These are phyloP conservation scores for Cercospora sesami DNA, from an alignment of 2,329 filamentous ascomycete species.

Conservation along the genomic window DNA sequence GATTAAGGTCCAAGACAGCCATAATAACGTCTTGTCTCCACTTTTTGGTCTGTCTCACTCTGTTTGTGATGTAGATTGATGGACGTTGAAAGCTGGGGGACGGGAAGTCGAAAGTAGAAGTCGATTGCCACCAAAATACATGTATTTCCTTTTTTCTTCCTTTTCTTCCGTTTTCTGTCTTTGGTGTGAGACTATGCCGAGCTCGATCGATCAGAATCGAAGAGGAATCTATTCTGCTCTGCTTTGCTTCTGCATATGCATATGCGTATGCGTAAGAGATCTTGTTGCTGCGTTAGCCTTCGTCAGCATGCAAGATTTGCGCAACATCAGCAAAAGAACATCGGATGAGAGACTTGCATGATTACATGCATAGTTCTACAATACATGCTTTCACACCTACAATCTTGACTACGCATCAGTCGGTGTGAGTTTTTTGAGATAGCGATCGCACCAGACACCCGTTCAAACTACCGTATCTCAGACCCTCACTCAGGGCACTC, in stretches of 20 bases:
- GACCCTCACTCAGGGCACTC: too few species aligned
- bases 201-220: neutral
- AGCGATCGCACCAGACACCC: too few species aligned
- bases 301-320: neutral
- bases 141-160: neutral
- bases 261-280: neutral
- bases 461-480: too few species aligned
- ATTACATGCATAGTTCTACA: too few species aligned
- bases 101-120: neutral
- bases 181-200: neutral
- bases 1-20: neutral
- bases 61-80: too few species aligned
- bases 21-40: neutral
- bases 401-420: too few species aligned
- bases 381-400: too few species aligned
- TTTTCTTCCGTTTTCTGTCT: neutral
- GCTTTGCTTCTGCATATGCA: neutral
- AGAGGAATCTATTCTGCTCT: neutral
- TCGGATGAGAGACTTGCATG: too few species aligned
- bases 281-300: neutral
- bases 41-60: too few species aligned
- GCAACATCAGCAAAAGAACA: too few species aligned
- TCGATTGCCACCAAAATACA: neutral
- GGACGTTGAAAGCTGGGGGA: neutral
- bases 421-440: too few species aligned